Conservation (phyloP, 139 green algal genomes). For the Chlamydomonas sphaeroides region DNA sequence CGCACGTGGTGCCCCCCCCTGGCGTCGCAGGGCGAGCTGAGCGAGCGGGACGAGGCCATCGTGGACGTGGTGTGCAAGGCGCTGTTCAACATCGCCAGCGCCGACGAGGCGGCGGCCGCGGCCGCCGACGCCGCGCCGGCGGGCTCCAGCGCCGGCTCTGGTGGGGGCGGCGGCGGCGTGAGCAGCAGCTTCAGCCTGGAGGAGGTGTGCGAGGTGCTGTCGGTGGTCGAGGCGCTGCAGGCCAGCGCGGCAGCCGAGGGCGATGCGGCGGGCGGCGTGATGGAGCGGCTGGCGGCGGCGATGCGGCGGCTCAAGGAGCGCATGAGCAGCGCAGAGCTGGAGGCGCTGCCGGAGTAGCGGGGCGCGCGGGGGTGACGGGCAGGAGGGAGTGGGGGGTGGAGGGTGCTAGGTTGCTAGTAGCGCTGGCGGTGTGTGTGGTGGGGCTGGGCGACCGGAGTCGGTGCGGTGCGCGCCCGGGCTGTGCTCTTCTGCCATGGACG, state of each 20-base stretch:
- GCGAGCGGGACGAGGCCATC: conserved; percentile 37
- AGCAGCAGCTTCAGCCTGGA: conserved; percentile 19
- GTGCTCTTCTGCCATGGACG: no score
- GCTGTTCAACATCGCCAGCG: conserved; percentile 54
- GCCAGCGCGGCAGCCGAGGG: not conserved
- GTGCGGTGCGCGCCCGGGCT: no score
- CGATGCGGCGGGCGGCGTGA: conserved; percentile 15
- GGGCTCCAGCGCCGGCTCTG: not conserved
- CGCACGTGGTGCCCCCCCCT: no score
- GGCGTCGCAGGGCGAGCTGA: conserved; percentile 40
- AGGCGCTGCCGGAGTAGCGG: conserved; percentile 23
- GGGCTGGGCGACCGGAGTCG: no score
- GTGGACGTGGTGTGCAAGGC: conserved; percentile 60
- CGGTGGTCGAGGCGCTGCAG: conserved; percentile 24
- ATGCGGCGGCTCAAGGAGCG: conserved; percentile 38
- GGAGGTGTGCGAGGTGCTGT: conserved; percentile 33
- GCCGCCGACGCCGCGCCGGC: not conserved
- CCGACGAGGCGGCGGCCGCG: conserved; percentile 12
- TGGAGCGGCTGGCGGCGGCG: conserved; percentile 16
- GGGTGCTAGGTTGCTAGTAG: no score
- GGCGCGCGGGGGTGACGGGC: not conserved
- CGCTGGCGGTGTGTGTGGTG: no score
- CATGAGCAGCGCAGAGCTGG: conserved; percentile 13
- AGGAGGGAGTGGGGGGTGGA: no score
- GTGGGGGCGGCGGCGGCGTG: not conserved